These are phyloP conservation scores for Scalesia atractyloides DNA, from an alignment of 129 eudicot species.

Conservation along the genomic window DNA sequence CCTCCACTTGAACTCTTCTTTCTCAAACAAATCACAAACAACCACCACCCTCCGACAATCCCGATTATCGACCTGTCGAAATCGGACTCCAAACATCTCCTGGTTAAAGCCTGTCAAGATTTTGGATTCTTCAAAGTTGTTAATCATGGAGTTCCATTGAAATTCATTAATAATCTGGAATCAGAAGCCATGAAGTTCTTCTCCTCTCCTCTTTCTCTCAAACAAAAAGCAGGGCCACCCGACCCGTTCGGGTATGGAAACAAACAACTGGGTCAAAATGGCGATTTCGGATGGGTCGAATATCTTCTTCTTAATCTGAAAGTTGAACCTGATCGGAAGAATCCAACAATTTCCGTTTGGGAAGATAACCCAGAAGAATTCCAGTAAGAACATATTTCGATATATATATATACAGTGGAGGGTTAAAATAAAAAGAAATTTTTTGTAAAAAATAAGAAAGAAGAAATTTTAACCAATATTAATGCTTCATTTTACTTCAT, in stretches of 20 bases:
- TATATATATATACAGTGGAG: no score
- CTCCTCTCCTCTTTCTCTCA: conserved; percentile 50
- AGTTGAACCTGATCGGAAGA: conserved; percentile 28
- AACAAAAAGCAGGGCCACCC: conserved; percentile 60
- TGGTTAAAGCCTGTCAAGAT: conserved; percentile 73
- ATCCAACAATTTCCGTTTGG: conserved; percentile 37
- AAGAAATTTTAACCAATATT: no score
- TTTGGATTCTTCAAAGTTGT: conserved; percentile 76
- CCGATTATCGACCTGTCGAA: conserved; percentile 75
- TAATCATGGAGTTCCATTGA: conserved; percentile 64
- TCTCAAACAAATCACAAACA: conserved; percentile 35
- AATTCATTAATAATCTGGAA: conserved; percentile 52
- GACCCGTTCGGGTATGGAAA: conserved; percentile 76
- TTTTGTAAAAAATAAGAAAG: no score
- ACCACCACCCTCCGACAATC: conserved; percentile 33
- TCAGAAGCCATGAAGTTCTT: conserved; percentile 66
- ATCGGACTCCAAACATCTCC: conserved; percentile 53
- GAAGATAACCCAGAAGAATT: conserved; percentile 48
- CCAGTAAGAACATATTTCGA: conserved; percentile 30
- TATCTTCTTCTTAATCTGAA: conserved; percentile 62
- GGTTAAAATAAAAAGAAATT: no score
- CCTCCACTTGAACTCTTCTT: conserved; percentile 48
- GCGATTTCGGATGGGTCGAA: conserved; percentile 83
- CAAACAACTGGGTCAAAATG: conserved; percentile 54
- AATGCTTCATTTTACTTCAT: no score